Evolutionary conservation across 2,329 filamentous ascomycete genomes (phyloP).

Genomic region (Microcera coccophila): DNA sequence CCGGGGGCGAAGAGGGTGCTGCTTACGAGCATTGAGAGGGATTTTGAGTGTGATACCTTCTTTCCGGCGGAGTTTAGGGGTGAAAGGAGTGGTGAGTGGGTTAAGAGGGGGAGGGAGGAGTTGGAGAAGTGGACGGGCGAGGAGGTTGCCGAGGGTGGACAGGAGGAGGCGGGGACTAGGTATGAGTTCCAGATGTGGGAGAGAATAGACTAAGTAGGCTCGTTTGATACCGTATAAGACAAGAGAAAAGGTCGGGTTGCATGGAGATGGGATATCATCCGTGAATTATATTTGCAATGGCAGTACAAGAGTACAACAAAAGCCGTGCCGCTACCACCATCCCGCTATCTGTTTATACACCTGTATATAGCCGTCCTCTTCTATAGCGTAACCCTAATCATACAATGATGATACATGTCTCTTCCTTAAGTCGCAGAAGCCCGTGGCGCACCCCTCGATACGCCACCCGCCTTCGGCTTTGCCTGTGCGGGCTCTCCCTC

Average conservation of each 20-base stretch:
- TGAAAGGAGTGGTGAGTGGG: slow-evolving; percentile 49
- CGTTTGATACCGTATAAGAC: too few relatives aligned
- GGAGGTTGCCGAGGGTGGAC: slow-evolving; percentile 50
- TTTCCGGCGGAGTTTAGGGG: slow-evolving; percentile 60
- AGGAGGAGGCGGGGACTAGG: slow-evolving; percentile 59
- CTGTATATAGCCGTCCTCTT: slow-evolving; percentile 8
- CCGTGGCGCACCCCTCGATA: slow-evolving; percentile 13
- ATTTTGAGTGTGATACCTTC: slow-evolving; percentile 73
- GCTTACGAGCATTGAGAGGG: slow-evolving; percentile 63
- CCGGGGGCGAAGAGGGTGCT: slow-evolving; percentile 59
- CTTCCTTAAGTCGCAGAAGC: slow-evolving; percentile 17
- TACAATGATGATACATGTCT: slow-evolving; percentile 25
- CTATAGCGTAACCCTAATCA: slow-evolving; percentile 7
- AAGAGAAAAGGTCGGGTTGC: background rate
- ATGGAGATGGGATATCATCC: slow-evolving; percentile 19
- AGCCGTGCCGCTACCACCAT: slow-evolving; percentile 3
- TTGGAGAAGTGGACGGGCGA: slow-evolving; percentile 65
- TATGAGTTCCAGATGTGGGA: slow-evolving; percentile 77
- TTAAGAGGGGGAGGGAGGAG: slow-evolving; percentile 45
- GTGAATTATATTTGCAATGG: slow-evolving; percentile 16
- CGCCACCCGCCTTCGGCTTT: slow-evolving; percentile 7
- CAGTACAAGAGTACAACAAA: slow-evolving; percentile 13
- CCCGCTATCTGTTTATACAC: slow-evolving; percentile 21
- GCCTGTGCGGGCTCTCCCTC: slow-evolving; percentile 16
- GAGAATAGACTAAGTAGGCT: slow-evolving; percentile 36